Conservation (phyloP, 2,329 filamentous ascomycete species). For the Sclerotinia sclerotiorum region DNA sequence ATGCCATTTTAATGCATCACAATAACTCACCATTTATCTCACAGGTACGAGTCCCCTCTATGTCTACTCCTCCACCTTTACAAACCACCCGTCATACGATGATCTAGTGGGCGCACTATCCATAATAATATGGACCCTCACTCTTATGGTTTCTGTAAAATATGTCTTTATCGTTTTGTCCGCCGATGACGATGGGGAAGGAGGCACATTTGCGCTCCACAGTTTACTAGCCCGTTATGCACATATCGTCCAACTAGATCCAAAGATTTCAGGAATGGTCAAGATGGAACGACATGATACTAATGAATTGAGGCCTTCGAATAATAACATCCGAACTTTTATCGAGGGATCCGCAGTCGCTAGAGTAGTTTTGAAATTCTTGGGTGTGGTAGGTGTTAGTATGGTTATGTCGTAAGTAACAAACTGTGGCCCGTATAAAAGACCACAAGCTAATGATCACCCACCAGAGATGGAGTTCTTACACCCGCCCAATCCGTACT, state of each 20-base stretch:
- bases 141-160: conserved; percentile 68
- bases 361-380: conserved; percentile 55
- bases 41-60: conserved; percentile 59
- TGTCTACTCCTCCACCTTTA: conserved; percentile 68
- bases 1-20: neutral
- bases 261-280: conserved; percentile 54
- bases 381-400: conserved; percentile 65
- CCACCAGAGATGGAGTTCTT: conserved; percentile 56
- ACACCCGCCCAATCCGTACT: conserved; percentile 70
- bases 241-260: conserved; percentile 60
- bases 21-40: neutral
- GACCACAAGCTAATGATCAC: conserved; percentile 17
- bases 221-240: conserved; percentile 61
- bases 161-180: conserved; percentile 65
- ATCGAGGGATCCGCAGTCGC: conserved; percentile 57
- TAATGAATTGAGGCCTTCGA: conserved; percentile 54
- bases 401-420: conserved; percentile 56
- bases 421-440: neutral
- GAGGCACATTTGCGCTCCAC: conserved; percentile 68
- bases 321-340: conserved; percentile 53
- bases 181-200: conserved; percentile 70
- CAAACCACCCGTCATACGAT: conserved; percentile 52
- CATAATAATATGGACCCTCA: conserved; percentile 68
- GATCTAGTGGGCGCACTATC: conserved; percentile 65
- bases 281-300: conserved; percentile 60